Evolutionary conservation across 495 filamentous ascomycete genomes (phyloP).

Genomic region (Melanomma pulvis-pyrius): DNA sequence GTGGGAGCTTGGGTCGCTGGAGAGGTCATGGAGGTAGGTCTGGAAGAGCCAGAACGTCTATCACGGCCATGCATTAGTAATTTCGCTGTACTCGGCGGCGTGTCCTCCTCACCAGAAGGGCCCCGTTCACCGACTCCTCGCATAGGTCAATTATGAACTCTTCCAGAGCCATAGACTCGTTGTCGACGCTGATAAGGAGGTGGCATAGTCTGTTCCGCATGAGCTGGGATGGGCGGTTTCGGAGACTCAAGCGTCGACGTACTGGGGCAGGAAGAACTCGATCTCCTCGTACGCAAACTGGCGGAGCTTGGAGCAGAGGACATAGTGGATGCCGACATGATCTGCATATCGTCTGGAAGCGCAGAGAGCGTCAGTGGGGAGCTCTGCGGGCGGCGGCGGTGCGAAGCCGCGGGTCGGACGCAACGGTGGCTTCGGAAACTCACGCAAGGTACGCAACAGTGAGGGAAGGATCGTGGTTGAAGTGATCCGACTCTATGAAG

Average conservation of each 20-base stretch:
- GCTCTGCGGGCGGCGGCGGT: conserved; percentile 15
- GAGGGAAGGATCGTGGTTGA: conserved; percentile 78
- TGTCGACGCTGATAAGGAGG: conserved; percentile 75
- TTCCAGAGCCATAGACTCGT: conserved; percentile 81
- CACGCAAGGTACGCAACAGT: conserved; percentile 78
- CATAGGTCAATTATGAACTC: conserved; percentile 79
- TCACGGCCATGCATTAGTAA: conserved; percentile 19
- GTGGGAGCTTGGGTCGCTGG: conserved; percentile 65
- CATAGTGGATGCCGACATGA: conserved; percentile 79
- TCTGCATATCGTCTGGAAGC: conserved; percentile 70
- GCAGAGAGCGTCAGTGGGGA: conserved; percentile 13
- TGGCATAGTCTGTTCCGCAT: conserved; percentile 62
- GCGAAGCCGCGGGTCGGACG: conserved; percentile 14
- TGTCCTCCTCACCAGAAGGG: conserved; percentile 62
- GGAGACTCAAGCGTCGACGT: conserved; percentile 7
- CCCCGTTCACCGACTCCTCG: conserved; percentile 77
- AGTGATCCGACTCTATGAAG: conserved; percentile 80
- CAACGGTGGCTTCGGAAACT: conserved; percentile 43
- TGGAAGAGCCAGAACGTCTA: conserved; percentile 85
- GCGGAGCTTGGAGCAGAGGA: conserved; percentile 76
- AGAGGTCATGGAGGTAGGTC: conserved; percentile 76
- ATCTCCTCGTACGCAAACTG: conserved; percentile 81
- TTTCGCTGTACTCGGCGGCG: conserved; percentile 9
- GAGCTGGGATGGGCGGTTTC: conserved; percentile 13
- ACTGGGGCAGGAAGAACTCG: conserved; percentile 78